Base-by-base conservation (phyloP, 2,329 filamentous ascomycete genomes). In the Camillea tinctor region DNA sequence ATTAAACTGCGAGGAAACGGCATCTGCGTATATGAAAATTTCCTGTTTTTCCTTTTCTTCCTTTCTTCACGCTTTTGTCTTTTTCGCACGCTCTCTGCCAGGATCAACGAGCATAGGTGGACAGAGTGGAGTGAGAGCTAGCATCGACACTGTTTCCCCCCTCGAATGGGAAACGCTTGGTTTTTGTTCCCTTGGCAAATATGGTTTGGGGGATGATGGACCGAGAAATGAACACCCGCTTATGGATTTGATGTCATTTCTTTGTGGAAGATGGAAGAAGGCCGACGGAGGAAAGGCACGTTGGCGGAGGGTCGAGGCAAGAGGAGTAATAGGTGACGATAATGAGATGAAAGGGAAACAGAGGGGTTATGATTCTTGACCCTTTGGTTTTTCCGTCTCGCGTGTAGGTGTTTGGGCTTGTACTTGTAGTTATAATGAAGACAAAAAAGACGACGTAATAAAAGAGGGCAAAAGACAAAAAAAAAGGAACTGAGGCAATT, bases 401-500 rank as follows among this genome's bases (percentile, higher is more conserved):
- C 17, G 36, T 44, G 36, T 44, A 44, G 36, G 36, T 44, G 36
- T 44, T n/a, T 44, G 13, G 36, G 36, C 36, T 36, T 44, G 59
- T 55, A 49, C 48, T 51, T 63, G 62, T 64, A 63, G 49, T 64
- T 63, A 44, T 44, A 44, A 15, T 44, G 17, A n/a, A 44, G n/a
- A n/a, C n/a, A n/a, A 44, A 17, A 7, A n/a, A n/a, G 36, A 44
- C 13, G 17, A 44, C 11, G 15, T 44, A 44, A 44, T 44, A 44
- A 44, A 44, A 15, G 36, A 44, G 36, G 36, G 36, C 36, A 44
- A 44, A 44, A 44, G 36, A 44, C 36, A 44, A 44, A 44, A 44
- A 30, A 30, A 11, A 44, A n/a, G 36, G 36, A n/a, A 44, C 36
- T 44, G 36, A 44, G n/a, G 13, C 17, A 44, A 11, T 17, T 44